phyloP scores from a whole-genome alignment of 805 yeast genomes.

The baker's yeast (Saccharomyces cerevisiae) region DNA sequence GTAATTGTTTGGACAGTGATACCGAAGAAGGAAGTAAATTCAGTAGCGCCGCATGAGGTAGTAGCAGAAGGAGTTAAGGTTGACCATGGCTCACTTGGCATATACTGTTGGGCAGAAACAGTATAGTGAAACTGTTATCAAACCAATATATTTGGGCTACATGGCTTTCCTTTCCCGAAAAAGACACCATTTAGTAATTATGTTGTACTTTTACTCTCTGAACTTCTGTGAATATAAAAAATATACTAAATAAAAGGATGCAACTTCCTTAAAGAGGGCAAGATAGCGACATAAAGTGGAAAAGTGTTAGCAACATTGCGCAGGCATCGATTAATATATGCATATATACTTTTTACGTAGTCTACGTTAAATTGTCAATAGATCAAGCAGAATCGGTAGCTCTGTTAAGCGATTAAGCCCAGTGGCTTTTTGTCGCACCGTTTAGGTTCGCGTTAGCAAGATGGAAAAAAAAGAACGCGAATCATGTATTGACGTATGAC shows the following conservation, averaged over 20 bases:
- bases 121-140: constrained; percentile 36
- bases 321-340: not conserved
- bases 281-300: not conserved
- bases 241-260: not conserved
- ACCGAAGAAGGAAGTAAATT: constrained; percentile 52
- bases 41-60: constrained; percentile 48
- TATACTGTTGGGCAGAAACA: constrained; percentile 47
- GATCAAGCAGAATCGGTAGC: not conserved
- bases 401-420: not conserved
- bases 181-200: not conserved
- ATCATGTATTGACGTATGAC: not conserved
- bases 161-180: constrained; percentile 2
- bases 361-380: not conserved
- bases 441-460: not conserved
- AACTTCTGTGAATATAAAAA: not conserved
- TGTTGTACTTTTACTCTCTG: not conserved
- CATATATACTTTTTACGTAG: not conserved
- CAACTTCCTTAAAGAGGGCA: not conserved
- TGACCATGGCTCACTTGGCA: constrained; percentile 58
- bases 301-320: not conserved
- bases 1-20: constrained; percentile 52
- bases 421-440: not conserved
- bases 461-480: not conserved
- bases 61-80: constrained; percentile 59
- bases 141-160: constrained; percentile 17